Evolutionary conservation across 371 early-diverging fungal genomes (phyloP), one percentile per base, ranked within the genome.

Genomic region (Mucor piriformis): DNA sequence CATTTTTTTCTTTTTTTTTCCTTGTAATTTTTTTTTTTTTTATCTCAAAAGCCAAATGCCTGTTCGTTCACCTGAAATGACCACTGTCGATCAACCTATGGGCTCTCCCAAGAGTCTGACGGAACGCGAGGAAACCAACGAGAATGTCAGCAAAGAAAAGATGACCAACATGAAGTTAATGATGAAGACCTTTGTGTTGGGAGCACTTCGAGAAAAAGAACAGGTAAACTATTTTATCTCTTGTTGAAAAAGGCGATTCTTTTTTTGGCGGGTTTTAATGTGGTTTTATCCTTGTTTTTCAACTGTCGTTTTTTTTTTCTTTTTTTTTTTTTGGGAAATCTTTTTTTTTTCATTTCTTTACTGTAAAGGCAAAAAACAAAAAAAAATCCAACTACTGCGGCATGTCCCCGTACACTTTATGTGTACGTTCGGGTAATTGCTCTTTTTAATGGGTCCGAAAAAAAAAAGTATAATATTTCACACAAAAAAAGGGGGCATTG

Each of bases 171-270:
- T 75, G 63, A 73, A 64, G 50, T 63, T 73, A 38, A 74, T 84
- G 60, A 79, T 79, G 77, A 66, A 63, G 24, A 69, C 71, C 3
- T 79, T 63, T 60, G 56, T 76, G 15, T 50, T 59, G 42, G 77
- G 80, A 21, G 80, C 80, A 32, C 57, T 79, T 13, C 67, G 73
- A 32, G 77, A 76, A 55, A 73, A 76, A 44, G 73, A 72, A 34
- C 70, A 76, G 77, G 80, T 79, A 76, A 76, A 64, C 63, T 42
- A 62, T 50, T 44, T 24, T 48, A 47, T 48, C 49, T 54, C 57
- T 37, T 52, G 47, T 57, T 59, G 35, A 34, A 29, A 25, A 27
- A 46, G 13, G 38, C 3, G 4, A 15, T 24, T 46, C 13, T 46
- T 24, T 24, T 8, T 46, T 46, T 46, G 20, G 11, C 46, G 23